These are phyloP conservation scores for Populus davidiana DNA, from an alignment of 345 rosid genomes.

Conservation along the genomic window DNA sequence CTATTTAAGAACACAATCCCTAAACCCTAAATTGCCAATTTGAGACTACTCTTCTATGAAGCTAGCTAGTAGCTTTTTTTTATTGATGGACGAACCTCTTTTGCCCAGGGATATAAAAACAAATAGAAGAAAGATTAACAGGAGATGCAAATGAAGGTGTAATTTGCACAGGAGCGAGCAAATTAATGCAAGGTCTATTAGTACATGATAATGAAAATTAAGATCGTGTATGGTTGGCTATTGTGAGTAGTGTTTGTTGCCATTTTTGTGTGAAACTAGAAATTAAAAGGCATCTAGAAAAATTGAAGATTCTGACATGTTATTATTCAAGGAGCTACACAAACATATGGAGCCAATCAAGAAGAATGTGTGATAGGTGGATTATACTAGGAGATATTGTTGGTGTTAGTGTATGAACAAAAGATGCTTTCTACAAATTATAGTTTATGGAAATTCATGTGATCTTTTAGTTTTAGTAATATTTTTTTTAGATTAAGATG, in stretches of 20 bases:
- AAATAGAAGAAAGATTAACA: too few species aligned
- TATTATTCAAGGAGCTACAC: not conserved
- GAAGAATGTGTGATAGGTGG: not conserved
- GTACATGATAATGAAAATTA: not conserved
- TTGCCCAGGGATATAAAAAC: too few species aligned
- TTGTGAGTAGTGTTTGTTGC: too few species aligned
- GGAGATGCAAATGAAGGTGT: too few species aligned
- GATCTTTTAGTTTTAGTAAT: not conserved
- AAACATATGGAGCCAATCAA: not conserved
- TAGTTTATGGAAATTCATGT: not conserved
- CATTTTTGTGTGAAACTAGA: not conserved
- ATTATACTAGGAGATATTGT: not conserved
- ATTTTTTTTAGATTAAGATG: too few species aligned
- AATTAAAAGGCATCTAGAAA: not conserved
- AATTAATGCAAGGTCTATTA: conserved; percentile 60
- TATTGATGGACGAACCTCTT: too few species aligned
- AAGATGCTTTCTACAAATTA: not conserved
- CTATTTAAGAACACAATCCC: too few species aligned
- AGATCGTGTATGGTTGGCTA: not conserved
- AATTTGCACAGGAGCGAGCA: conserved; percentile 9
- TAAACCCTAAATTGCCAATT: too few species aligned
- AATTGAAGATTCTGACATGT: too few species aligned
- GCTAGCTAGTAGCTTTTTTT: too few species aligned
- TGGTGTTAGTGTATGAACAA: not conserved
- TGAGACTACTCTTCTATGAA: too few species aligned